Conservation (phyloP, 805 yeast species). For the Suhomyces pyralidae region DNA sequence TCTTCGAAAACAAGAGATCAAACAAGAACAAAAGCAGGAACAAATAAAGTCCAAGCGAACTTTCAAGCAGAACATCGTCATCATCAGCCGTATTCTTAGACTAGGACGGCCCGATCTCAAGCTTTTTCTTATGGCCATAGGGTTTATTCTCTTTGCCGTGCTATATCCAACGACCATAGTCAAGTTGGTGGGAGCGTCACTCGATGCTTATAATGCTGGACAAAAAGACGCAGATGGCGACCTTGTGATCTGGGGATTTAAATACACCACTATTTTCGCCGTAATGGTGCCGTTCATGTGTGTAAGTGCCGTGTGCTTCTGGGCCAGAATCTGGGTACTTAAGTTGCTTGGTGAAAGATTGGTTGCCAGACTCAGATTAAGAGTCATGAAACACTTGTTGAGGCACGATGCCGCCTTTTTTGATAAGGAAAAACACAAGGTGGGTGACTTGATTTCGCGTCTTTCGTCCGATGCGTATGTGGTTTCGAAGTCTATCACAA, state of each 20-base stretch:
- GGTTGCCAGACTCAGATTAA: conserved; percentile 40
- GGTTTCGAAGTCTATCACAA: conserved; percentile 43
- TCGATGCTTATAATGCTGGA: conserved; percentile 39
- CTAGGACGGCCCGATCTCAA: conserved; percentile 40
- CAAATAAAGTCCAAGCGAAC: conserved; percentile 23
- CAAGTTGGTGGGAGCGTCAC: conserved; percentile 41
- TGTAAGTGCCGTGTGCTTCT: conserved; percentile 42
- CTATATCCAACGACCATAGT: conserved; percentile 44
- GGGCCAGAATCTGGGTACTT: conserved; percentile 46
- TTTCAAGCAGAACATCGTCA: conserved; percentile 32
- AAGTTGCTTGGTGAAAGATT: conserved; percentile 41
- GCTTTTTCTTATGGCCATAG: conserved; percentile 37
- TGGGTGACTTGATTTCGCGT: conserved; percentile 44
- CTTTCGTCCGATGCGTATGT: conserved; percentile 46
- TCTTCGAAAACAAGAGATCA: conserved; percentile 20
- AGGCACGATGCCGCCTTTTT: conserved; percentile 42
- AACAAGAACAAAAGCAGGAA: conserved; percentile 28
- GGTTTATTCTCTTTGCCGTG: conserved; percentile 42
- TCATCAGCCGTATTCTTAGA: conserved; percentile 36
- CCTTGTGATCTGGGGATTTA: conserved; percentile 43
- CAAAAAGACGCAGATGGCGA: conserved; percentile 37
- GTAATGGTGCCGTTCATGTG: conserved; percentile 45
- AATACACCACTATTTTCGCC: conserved; percentile 38
- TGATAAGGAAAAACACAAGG: conserved; percentile 44
- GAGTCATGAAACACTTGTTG: conserved; percentile 41